These are phyloP conservation scores for Aspergillus felis DNA, from an alignment of 2,329 filamentous ascomycete genomes.

Conservation along the genomic window DNA sequence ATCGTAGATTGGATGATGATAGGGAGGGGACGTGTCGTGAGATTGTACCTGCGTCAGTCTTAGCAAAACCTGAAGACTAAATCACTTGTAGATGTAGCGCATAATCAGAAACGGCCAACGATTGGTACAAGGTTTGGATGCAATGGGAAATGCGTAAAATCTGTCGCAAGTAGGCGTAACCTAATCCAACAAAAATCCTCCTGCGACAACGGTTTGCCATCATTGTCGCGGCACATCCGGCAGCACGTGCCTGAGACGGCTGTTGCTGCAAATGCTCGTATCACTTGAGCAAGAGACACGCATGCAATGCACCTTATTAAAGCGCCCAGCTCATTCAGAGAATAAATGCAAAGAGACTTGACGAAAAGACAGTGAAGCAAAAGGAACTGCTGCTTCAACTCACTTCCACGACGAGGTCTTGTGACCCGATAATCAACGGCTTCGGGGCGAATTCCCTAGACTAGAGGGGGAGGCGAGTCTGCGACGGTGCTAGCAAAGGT, in stretches of 20 bases:
- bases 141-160: not conserved
- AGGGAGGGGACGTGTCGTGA: not conserved
- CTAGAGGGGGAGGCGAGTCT: not conserved
- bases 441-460: not conserved
- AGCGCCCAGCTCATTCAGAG: not conserved
- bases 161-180: not conserved
- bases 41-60: not conserved
- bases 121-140: not conserved
- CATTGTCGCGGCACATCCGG: not conserved
- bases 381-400: not conserved
- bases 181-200: not conserved
- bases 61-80: not conserved
- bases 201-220: not conserved
- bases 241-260: not conserved
- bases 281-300: not conserved
- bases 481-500: not conserved
- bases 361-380: not conserved
- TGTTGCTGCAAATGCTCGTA: not conserved
- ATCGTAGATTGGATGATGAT: not conserved
- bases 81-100: not conserved
- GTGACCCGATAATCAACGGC: not conserved
- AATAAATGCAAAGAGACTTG: not conserved
- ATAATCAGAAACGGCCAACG: not conserved
- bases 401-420: not conserved
- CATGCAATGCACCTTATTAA: not conserved